Evolutionary conservation across 2,329 filamentous ascomycete genomes (phyloP), one percentile per base, ranked within the genome.

Genomic region (Trichothecium roseum): DNA sequence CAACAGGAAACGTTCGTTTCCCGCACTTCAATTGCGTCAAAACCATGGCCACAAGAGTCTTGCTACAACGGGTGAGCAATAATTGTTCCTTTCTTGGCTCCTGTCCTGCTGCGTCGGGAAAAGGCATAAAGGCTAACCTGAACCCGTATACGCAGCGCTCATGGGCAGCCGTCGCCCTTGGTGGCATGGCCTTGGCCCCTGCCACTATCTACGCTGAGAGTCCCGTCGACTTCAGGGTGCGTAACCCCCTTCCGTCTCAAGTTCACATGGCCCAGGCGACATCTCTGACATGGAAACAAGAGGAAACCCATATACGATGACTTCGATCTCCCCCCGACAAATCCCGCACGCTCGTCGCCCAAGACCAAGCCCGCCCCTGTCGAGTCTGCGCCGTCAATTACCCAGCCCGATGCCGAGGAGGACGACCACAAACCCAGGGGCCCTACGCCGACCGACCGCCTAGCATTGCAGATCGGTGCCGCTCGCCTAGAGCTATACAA

Each of bases 401-500:
- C 20, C 20, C 20, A 6, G 20, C 20, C 20, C 20, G 6, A 24
- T 6, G 20, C 6, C 10, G 20, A 24, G 38, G 47, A 50, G 22
- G 45, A 54, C 18, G 44, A 54, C 57, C 43, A 55, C 57, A 52
- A 55, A 38, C 47, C 54, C 33, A 56, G 56, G 40, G 60, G 65
- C 42, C 84, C 85, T 12, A 86, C 87, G 16, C 87, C 87, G 12
- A 96, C 91, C 45, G 88, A 94, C 61, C 81, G 87, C 34, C 75
- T 98, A 27, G 86, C 91, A 40, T 71, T 70, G 24, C 79, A 95
- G 56, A 81, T 98, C 53, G 78, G 84, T 50, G 74, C 71, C 47
- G 84, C 74, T 40, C 86, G 91, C 41, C 68, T 95, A 42, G 82
- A 82, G 56, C 68, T 95, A 30, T 83, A 96, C 68, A 60, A 69